Percentiles rank a stretch among this genome's conserved stretches.
phyloP scores from a whole-genome alignment of 192 early-diverging fungal species.

The Oehlia diaphana region DNA sequence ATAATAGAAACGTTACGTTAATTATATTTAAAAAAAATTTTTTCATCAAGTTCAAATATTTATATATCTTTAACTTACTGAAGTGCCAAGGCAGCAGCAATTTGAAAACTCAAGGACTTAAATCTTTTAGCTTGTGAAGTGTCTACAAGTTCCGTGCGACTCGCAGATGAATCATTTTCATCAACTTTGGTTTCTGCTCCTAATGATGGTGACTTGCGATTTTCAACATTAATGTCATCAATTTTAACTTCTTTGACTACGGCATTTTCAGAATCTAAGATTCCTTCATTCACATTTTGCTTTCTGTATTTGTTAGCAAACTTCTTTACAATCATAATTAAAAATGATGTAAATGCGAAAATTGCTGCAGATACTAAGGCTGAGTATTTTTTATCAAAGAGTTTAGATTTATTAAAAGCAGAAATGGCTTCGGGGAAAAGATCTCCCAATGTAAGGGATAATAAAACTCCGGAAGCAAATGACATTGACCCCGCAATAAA shows the following conservation, averaged over 20 bases:
- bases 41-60: no score
- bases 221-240: not conserved
- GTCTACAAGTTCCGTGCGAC: not conserved
- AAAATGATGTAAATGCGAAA: not conserved
- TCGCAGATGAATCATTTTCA: not conserved
- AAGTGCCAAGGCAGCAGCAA: conserved; percentile 7
- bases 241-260: not conserved
- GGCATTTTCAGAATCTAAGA: not conserved
- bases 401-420: not conserved
- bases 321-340: not conserved
- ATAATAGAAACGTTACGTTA: not conserved
- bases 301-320: not conserved
- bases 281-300: not conserved
- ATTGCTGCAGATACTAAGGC: not conserved
- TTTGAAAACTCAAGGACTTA: conserved; percentile 2
- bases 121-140: not conserved
- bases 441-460: conserved; percentile 9
- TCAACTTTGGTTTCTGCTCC: not conserved
- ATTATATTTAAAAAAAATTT: no score
- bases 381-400: not conserved
- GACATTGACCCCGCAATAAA: conserved; percentile 8
- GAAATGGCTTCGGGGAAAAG: conserved; percentile 5
- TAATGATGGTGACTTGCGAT: no score
- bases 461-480: conserved; percentile 17
- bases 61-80: conserved; percentile 20